A percentile compares a stretch with the other conserved stretches of the same genome.
Evolutionary conservation across 1,139 yeast genomes (phyloP).

Genomic region (Nakaseomyces nivariensis): DNA sequence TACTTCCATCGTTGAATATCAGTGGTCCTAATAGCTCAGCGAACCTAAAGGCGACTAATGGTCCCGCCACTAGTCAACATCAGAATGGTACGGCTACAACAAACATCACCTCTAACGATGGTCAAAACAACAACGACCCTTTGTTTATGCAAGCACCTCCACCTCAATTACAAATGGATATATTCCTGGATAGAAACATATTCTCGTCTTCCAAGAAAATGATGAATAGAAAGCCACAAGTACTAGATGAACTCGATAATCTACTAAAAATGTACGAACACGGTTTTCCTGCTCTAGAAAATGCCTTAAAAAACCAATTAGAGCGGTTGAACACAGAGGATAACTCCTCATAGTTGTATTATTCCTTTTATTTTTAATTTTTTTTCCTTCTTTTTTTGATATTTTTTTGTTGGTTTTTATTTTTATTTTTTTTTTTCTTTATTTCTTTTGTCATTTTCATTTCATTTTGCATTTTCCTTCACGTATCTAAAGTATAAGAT

Average conservation of each 20-base stretch:
- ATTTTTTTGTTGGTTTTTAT: too few relatives aligned
- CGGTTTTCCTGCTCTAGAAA: constrained; percentile 24
- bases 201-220: constrained; percentile 5
- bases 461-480: too few relatives aligned
- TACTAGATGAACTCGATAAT: constrained; percentile 22
- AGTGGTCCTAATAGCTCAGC: background rate
- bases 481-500: too few relatives aligned
- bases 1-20: background rate
- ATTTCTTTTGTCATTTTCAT: too few relatives aligned
- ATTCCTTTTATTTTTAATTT: too few relatives aligned
- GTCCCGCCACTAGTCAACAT: background rate
- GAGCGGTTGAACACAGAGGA: constrained; percentile 7
- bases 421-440: too few relatives aligned
- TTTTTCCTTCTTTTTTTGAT: too few relatives aligned
- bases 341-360: background rate
- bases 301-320: constrained; percentile 21
- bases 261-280: constrained; percentile 25
- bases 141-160: constrained; percentile 24
- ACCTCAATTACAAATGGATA: constrained; percentile 18
- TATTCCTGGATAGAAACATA: constrained; percentile 22
- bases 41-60: background rate
- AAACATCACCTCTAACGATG: background rate
- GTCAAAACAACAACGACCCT: background rate
- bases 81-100: background rate
- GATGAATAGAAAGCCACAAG: constrained; percentile 20